A percentile compares a stretch with the other conserved stretches of the same genome.
These are phyloP conservation scores for Withania somnifera DNA, from an alignment of 305 asterid species.

Conservation along the genomic window DNA sequence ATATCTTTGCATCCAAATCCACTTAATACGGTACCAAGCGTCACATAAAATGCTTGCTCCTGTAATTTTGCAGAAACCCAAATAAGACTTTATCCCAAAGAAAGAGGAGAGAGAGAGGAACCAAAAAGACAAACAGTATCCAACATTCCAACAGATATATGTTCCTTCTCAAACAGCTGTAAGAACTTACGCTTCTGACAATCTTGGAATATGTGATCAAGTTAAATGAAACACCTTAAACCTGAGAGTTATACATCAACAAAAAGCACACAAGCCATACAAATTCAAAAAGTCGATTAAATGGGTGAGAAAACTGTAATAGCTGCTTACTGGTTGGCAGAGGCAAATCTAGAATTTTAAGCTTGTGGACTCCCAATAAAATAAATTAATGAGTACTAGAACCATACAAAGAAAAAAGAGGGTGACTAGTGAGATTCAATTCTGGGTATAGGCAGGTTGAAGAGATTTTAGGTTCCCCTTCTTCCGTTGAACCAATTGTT, in stretches of 20 bases:
- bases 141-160: neutral
- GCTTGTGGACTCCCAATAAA: too few relatives aligned
- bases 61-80: neutral
- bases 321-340: neutral
- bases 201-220: neutral
- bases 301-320: neutral
- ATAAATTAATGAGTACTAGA: too few relatives aligned
- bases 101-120: neutral
- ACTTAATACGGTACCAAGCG: neutral
- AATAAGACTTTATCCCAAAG: neutral
- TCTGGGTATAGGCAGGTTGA: too few relatives aligned
- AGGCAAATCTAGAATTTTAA: too few relatives aligned
- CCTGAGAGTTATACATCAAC: neutral
- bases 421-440: too few relatives aligned
- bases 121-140: neutral
- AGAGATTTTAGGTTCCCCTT: too few relatives aligned
- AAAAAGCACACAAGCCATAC: neutral
- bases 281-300: neutral
- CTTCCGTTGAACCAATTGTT: too few relatives aligned
- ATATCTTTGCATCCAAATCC: neutral
- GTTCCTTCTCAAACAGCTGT: neutral
- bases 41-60: neutral
- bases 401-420: too few relatives aligned
- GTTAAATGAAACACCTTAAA: neutral
- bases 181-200: neutral